Evolutionary conservation across 352 stramenopile species (phyloP).

Genomic region (Phytophthora rubi): DNA sequence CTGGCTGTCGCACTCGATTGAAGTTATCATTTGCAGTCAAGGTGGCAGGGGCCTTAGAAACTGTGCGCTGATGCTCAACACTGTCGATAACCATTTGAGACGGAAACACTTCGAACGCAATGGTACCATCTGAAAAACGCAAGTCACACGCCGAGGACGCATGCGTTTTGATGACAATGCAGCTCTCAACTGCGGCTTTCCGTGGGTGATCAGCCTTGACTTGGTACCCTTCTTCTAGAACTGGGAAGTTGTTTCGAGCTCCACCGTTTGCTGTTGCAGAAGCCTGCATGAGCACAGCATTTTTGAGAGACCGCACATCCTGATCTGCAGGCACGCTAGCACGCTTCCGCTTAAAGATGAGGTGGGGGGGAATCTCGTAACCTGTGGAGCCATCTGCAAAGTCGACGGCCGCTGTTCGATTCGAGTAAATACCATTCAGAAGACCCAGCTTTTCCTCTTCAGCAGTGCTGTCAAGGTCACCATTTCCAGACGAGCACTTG

Average conservation of each 20-base stretch:
- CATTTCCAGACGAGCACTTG: conserved; percentile 47
- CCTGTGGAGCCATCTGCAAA: conserved; percentile 80
- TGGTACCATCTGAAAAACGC: conserved; percentile 79
- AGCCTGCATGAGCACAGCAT: conserved; percentile 77
- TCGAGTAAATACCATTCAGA: conserved; percentile 81
- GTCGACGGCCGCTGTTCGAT: conserved; percentile 73
- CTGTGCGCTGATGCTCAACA: conserved; percentile 24
- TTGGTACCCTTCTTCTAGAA: conserved; percentile 74
- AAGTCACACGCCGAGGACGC: conserved; percentile 67
- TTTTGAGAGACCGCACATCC: conserved; percentile 75
- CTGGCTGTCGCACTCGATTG: conserved; percentile 18
- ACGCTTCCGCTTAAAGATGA: conserved; percentile 69
- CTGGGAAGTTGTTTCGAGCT: conserved; percentile 16
- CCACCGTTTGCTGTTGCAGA: conserved; percentile 22
- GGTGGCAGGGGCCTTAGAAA: conserved; percentile 11
- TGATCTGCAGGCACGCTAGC: conserved; percentile 46
- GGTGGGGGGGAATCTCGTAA: conserved; percentile 61
- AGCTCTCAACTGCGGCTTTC: conserved; percentile 65
- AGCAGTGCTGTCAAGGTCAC: conserved; percentile 51
- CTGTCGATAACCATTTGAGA: conserved; percentile 82
- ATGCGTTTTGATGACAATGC: conserved; percentile 74
- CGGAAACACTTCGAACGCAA: conserved; percentile 77
- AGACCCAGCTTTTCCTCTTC: conserved; percentile 72
- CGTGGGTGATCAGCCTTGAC: conserved; percentile 76
- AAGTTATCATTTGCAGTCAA: conserved; percentile 10